These are phyloP conservation scores for Cordyceps cicadae DNA, from an alignment of 2,329 filamentous ascomycete genomes.

Conservation along the genomic window DNA sequence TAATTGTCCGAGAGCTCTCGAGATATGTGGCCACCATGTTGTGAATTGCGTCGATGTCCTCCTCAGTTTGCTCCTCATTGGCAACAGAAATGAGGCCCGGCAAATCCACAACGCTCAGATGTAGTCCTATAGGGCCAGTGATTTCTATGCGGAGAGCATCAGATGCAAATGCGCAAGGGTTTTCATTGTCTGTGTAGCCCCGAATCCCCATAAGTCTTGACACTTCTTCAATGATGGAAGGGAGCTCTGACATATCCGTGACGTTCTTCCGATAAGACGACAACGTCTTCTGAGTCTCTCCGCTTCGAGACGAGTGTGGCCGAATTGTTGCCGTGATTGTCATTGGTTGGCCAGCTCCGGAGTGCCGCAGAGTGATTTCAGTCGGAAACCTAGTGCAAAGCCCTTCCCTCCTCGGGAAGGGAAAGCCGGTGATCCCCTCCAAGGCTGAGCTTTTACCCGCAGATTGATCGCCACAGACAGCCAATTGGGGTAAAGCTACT, in stretches of 20 bases:
- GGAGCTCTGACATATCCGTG: constrained; percentile 17
- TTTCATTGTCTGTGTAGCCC: constrained; percentile 1
- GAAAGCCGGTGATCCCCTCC: constrained; percentile 46
- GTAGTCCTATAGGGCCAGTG: constrained; percentile 17
- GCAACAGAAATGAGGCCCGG: constrained; percentile 34
- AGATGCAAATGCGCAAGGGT: constrained; percentile 15
- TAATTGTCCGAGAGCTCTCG: constrained; percentile 32
- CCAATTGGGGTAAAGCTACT: constrained; percentile 33
- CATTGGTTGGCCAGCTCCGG: neutral
- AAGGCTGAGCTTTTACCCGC: constrained; percentile 50
- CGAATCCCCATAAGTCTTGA: constrained; percentile 15
- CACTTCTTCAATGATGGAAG: constrained; percentile 17
- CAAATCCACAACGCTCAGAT: constrained; percentile 39
- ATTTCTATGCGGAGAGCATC: constrained; percentile 20
- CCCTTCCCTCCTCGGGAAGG: constrained; percentile 42
- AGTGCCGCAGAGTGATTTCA: constrained; percentile 38
- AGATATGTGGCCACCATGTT: constrained; percentile 33
- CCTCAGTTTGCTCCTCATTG: constrained; percentile 24
- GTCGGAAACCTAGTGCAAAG: constrained; percentile 50
- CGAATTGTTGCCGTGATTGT: constrained; percentile 15
- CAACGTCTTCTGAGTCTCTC: constrained; percentile 6
- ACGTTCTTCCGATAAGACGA: constrained; percentile 13
- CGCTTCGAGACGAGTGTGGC: constrained; percentile 12
- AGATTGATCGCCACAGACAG: constrained; percentile 48
- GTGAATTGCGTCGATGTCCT: constrained; percentile 26